Percentiles rank a stretch among this genome's conserved stretches.
Conservation (phyloP, 2,329 filamentous ascomycete genomes). For the Epichloe bromicola region DNA sequence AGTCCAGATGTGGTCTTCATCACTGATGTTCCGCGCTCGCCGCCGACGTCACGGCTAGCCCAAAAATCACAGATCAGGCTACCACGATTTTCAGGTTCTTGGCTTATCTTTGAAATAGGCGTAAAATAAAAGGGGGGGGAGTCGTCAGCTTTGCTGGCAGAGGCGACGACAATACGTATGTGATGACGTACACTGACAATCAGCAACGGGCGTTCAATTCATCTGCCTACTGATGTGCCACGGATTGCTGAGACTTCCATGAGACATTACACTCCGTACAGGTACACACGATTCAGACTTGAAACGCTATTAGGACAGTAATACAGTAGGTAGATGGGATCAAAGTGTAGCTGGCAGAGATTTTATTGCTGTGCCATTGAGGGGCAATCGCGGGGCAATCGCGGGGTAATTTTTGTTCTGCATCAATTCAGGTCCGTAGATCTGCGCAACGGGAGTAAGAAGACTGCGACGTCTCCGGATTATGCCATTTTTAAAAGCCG, state of each 20-base stretch:
- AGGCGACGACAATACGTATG: background rate
- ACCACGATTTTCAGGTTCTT: no score
- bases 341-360: no score
- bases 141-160: conserved; percentile 4
- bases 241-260: background rate
- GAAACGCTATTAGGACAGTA: no score
- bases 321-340: no score
- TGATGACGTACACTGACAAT: background rate
- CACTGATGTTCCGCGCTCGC: background rate
- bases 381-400: conserved; percentile 2
- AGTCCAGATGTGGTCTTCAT: background rate
- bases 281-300: no score
- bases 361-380: background rate
- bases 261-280: background rate
- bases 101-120: background rate
- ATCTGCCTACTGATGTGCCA: background rate
- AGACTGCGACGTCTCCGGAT: no score
- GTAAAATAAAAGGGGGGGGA: background rate
- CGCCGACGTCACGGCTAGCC: background rate
- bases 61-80: no score
- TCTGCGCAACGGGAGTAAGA: no score
- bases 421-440: no score
- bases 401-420: background rate
- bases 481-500: no score
- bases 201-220: background rate